Percentiles rank a stretch among this genome's conserved stretches.
Conservation (phyloP, 768 basidiomycete species). For the Coprinellus aureogranulatus region DNA sequence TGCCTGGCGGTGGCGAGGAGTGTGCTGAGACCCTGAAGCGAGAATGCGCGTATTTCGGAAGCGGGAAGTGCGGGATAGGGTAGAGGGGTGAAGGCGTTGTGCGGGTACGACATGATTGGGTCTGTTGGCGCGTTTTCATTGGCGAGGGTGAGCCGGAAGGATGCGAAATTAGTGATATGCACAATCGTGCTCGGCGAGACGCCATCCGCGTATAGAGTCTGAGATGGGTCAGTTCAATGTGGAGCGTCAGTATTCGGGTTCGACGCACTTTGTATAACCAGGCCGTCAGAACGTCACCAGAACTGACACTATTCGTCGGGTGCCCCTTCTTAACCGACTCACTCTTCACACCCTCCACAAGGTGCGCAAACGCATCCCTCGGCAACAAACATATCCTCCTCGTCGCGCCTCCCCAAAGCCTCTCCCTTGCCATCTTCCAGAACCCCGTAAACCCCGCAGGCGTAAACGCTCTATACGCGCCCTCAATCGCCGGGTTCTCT, state of each 20-base stretch:
- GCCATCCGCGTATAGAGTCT: slow-evolving; percentile 36
- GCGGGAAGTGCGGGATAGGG: slow-evolving; percentile 40
- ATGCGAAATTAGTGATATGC: slow-evolving; percentile 37
- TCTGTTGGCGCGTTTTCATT: slow-evolving; percentile 13
- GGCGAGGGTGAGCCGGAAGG: slow-evolving; percentile 27
- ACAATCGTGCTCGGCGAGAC: slow-evolving; percentile 27
- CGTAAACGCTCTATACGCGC: slow-evolving; percentile 12
- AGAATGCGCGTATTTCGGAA: slow-evolving; percentile 26
- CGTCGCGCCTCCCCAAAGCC: slow-evolving; percentile 36
- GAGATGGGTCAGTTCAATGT: not conserved
- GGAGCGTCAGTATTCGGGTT: not conserved
- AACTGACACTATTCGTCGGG: slow-evolving; percentile 21
- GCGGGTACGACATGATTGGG: slow-evolving; percentile 26
- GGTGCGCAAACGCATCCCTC: slow-evolving; percentile 21
- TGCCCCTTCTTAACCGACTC: slow-evolving; percentile 20
- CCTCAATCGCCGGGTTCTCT: slow-evolving; percentile 3
- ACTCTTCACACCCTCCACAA: slow-evolving; percentile 29
- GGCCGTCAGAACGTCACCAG: slow-evolving; percentile 39
- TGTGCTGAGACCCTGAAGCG: slow-evolving; percentile 26
- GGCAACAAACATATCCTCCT: slow-evolving; percentile 34
- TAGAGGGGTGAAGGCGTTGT: slow-evolving; percentile 39
- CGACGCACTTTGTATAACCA: slow-evolving; percentile 39
- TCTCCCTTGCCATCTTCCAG: slow-evolving; percentile 36
- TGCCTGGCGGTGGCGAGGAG: slow-evolving; percentile 16
- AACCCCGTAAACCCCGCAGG: slow-evolving; percentile 27